Evolutionary conservation across 768 basidiomycete species (phyloP).

Genomic region (Leccinum pellstonianum): DNA sequence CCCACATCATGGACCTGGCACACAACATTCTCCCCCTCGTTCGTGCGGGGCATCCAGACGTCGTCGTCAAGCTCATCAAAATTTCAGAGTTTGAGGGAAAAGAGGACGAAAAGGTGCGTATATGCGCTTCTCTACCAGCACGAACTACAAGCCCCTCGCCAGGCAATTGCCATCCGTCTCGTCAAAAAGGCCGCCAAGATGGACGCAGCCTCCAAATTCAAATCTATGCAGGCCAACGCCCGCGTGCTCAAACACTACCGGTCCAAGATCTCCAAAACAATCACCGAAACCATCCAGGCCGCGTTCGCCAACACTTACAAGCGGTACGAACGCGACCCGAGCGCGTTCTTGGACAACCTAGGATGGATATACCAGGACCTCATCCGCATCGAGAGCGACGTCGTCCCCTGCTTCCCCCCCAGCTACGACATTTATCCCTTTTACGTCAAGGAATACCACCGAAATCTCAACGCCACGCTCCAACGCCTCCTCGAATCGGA

Average conservation of each 20-base stretch:
- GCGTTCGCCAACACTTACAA: slow-evolving; percentile 69
- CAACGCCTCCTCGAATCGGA: too few relatives aligned
- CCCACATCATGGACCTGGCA: slow-evolving; percentile 76
- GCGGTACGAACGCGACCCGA: slow-evolving; percentile 53
- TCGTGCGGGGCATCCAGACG: slow-evolving; percentile 73
- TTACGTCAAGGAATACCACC: slow-evolving; percentile 89
- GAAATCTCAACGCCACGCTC: slow-evolving; percentile 51
- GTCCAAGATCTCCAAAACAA: slow-evolving; percentile 78
- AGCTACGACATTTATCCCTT: slow-evolving; percentile 87
- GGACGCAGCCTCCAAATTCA: slow-evolving; percentile 91
- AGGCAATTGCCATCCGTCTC: slow-evolving; percentile 93
- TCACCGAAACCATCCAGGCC: slow-evolving; percentile 12
- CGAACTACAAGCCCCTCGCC: neutral
- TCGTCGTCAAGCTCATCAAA: slow-evolving; percentile 91
- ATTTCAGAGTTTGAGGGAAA: slow-evolving; percentile 90
- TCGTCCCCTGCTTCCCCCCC: slow-evolving; percentile 87
- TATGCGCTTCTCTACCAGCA: neutral
- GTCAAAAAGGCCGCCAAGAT: slow-evolving; percentile 92
- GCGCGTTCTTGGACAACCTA: slow-evolving; percentile 74
- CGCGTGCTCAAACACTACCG: slow-evolving; percentile 95
- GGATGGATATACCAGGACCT: slow-evolving; percentile 95
- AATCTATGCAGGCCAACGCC: slow-evolving; percentile 89
- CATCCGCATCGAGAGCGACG: slow-evolving; percentile 86
- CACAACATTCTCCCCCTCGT: slow-evolving; percentile 77
- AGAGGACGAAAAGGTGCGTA: slow-evolving; percentile 89